phyloP scores from a whole-genome alignment of 2,329 filamentous ascomycete genomes.

The Penicillium crustosum region DNA sequence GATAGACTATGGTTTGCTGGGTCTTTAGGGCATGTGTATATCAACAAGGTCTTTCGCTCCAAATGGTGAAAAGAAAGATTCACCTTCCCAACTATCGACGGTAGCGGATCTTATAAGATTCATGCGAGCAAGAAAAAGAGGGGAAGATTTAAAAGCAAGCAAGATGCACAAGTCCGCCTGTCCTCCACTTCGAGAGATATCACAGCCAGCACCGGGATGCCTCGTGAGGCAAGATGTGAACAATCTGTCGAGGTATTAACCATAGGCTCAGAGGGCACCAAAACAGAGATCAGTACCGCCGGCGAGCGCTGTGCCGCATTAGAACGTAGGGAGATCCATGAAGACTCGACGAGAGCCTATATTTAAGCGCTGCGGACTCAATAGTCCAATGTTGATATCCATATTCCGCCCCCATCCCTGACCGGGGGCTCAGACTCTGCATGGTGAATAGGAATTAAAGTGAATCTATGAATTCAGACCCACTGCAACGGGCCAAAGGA shows the following conservation, averaged over 20 bases:
- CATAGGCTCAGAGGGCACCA: slow-evolving; percentile 36
- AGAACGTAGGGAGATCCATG: slow-evolving; percentile 19
- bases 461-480: slow-evolving; percentile 20
- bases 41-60: slow-evolving; percentile 5
- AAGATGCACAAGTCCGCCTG: slow-evolving; percentile 25
- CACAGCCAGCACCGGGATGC: slow-evolving; percentile 29
- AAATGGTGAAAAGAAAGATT: slow-evolving; percentile 2
- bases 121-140: slow-evolving; percentile 8
- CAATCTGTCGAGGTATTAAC: slow-evolving; percentile 27
- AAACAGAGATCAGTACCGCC: slow-evolving; percentile 30
- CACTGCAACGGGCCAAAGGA: slow-evolving; percentile 12
- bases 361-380: slow-evolving; percentile 39
- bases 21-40: slow-evolving; percentile 6
- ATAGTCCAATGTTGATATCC: slow-evolving; percentile 26
- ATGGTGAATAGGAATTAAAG: slow-evolving; percentile 18
- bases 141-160: slow-evolving; percentile 19
- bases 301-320: slow-evolving; percentile 33
- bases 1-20: slow-evolving; percentile 8
- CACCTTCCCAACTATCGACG: slow-evolving; percentile 6
- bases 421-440: slow-evolving; percentile 32
- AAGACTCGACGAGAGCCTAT: slow-evolving; percentile 35
- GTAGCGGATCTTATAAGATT: slow-evolving; percentile 21
- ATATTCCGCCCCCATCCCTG: slow-evolving; percentile 34
- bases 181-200: slow-evolving; percentile 28
- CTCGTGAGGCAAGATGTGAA: slow-evolving; percentile 36